A percentile compares a stretch with the other conserved stretches of the same genome.
Evolutionary conservation across 2,329 filamentous ascomycete genomes (phyloP).

Genomic region (Colletotrichum sp.): DNA sequence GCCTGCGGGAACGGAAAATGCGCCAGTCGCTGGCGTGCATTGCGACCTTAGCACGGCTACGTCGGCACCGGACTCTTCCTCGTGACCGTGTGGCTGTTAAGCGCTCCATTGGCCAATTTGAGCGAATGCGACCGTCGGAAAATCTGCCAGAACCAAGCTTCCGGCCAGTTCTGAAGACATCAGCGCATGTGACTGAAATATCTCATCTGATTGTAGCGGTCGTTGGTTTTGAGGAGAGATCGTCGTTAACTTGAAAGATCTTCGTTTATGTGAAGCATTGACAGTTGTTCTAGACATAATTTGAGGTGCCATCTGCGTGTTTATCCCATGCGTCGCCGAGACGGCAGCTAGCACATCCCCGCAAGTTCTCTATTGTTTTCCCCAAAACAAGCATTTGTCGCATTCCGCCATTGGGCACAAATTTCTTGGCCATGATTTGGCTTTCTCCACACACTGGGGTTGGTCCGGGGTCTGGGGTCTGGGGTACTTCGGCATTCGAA

Average conservation of each 20-base stretch:
- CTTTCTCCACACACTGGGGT: background rate
- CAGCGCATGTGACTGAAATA: background rate
- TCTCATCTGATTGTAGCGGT: background rate
- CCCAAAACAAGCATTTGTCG: background rate
- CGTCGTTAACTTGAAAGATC: background rate
- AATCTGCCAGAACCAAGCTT: background rate
- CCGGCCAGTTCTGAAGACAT: background rate
- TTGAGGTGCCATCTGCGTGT: background rate
- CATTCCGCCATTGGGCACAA: background rate
- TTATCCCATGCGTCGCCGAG: background rate
- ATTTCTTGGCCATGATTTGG: background rate
- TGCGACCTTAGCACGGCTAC: background rate
- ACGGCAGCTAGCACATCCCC: background rate
- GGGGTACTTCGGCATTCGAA: background rate
- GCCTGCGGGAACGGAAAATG: background rate
- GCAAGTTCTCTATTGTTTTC: background rate
- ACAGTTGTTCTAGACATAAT: background rate
- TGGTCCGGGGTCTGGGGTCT: background rate
- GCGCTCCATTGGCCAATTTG: background rate
- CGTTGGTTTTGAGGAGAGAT: background rate
- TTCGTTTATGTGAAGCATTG: background rate
- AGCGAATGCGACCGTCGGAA: background rate
- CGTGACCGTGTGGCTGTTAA: background rate
- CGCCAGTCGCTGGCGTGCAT: background rate
- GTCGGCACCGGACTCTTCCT: background rate